Evolutionary conservation across 352 stramenopile genomes (phyloP).

Genomic region (Phytophthora podocarpi): DNA sequence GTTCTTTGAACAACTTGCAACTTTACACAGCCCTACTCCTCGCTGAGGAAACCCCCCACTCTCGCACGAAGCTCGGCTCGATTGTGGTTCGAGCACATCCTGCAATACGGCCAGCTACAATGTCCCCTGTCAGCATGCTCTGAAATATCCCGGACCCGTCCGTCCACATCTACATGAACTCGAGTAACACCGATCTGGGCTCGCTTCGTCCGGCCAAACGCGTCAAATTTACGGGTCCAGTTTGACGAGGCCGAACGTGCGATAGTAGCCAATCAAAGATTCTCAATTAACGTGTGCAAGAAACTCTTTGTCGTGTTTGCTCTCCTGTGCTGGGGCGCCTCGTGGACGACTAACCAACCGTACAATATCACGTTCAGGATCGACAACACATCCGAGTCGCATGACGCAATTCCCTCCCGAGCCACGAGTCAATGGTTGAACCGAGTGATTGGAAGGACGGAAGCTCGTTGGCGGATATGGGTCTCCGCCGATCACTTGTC

Average conservation of each 20-base stretch:
- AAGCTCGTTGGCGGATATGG: neutral
- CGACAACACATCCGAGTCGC: neutral
- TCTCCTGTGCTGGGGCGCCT: neutral
- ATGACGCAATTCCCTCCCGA: neutral
- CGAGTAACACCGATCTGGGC: neutral
- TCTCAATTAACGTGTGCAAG: neutral
- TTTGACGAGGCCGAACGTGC: neutral
- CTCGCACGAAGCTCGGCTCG: neutral
- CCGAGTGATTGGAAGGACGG: neutral
- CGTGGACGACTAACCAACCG: neutral
- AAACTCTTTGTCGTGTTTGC: neutral
- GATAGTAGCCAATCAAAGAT: neutral
- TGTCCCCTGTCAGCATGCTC: no score
- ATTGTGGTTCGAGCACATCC: conserved; percentile 8
- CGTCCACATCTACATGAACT: neutral
- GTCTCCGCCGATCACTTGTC: neutral
- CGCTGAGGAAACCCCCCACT: neutral
- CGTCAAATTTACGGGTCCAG: neutral
- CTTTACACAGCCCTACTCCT: neutral
- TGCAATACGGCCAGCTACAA: neutral
- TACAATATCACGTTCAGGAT: neutral
- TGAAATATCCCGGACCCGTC: neutral
- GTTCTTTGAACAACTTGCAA: neutral
- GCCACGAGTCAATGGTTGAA: neutral
- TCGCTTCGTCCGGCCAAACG: no score